Conservation (phyloP, 768 basidiomycete genomes). For the Kwoniella shandongensis region DNA sequence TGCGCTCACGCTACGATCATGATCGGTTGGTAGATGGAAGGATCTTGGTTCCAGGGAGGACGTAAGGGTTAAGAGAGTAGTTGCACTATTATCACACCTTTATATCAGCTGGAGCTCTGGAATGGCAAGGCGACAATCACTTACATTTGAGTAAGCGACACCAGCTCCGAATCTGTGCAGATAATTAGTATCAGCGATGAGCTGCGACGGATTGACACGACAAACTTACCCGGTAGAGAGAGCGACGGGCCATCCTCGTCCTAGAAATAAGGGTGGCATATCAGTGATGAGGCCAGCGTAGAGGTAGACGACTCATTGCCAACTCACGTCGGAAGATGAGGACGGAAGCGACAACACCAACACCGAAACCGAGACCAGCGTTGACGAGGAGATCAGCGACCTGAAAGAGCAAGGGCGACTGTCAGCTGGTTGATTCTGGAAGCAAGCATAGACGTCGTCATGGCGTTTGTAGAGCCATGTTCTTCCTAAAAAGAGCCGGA, state of each 20-base stretch:
- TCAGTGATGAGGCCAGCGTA: not conserved
- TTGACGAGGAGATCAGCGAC: conserved; percentile 53
- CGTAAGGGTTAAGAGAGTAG: conserved; percentile 55
- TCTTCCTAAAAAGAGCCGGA: not conserved
- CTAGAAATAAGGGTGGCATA: conserved; percentile 20
- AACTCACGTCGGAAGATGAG: conserved; percentile 54
- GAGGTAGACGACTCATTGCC: not conserved
- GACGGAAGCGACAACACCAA: conserved; percentile 55
- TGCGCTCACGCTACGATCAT: not conserved
- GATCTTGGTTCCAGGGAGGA: conserved; percentile 53
- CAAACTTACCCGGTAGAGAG: conserved; percentile 52
- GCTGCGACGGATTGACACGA: not conserved
- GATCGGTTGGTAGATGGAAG: conserved; percentile 27
- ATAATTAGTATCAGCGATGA: not conserved
- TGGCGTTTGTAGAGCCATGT: not conserved
- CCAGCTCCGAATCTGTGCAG: conserved; percentile 50
- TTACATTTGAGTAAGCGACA: conserved; percentile 53
- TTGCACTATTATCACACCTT: conserved; percentile 47
- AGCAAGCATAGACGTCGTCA: not conserved
- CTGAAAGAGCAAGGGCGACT: conserved; percentile 16
- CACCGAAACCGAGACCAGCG: conserved; percentile 54
- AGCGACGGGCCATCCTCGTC: conserved; percentile 54
- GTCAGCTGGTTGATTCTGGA: not conserved
- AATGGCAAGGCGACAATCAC: conserved; percentile 10
- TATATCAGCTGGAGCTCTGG: not conserved